Conservation (phyloP, 2,329 filamentous ascomycete species). For the Pezicula neosporulosa region DNA sequence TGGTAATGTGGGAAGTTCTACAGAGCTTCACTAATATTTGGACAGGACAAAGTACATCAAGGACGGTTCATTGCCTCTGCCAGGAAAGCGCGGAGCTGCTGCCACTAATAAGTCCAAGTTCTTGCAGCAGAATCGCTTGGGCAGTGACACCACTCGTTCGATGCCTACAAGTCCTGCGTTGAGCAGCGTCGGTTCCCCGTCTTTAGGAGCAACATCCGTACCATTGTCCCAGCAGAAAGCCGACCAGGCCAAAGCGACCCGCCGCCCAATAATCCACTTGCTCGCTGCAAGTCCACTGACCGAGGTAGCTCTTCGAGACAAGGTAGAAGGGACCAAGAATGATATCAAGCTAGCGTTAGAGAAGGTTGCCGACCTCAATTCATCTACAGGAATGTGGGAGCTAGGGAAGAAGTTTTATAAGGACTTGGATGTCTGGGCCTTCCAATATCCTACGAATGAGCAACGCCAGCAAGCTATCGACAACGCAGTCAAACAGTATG, state of each 20-base stretch:
- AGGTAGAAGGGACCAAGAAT: slow-evolving; percentile 39
- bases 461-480: slow-evolving; percentile 59
- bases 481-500: slow-evolving; percentile 56
- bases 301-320: slow-evolving; percentile 47
- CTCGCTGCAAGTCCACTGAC: slow-evolving; percentile 51
- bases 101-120: slow-evolving; percentile 21
- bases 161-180: slow-evolving; percentile 54
- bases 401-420: slow-evolving; percentile 57
- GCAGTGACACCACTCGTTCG: slow-evolving; percentile 28
- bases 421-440: slow-evolving; percentile 62
- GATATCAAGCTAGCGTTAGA: slow-evolving; percentile 52
- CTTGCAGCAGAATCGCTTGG: slow-evolving; percentile 17
- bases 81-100: slow-evolving; percentile 14
- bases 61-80: slow-evolving; percentile 19
- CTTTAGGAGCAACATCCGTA: slow-evolving; percentile 44
- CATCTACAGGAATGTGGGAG: slow-evolving; percentile 47
- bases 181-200: slow-evolving; percentile 51
- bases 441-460: slow-evolving; percentile 49
- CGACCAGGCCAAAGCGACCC: slow-evolving; percentile 51
- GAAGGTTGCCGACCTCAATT: slow-evolving; percentile 54
- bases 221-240: slow-evolving; percentile 48
- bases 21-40: slow-evolving; percentile 25
- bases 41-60: slow-evolving; percentile 37
- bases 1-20: slow-evolving; percentile 12
- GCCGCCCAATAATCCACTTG: slow-evolving; percentile 55